phyloP scores from a whole-genome alignment of 306 rosid genomes.

The Crataegus laevigata region DNA sequence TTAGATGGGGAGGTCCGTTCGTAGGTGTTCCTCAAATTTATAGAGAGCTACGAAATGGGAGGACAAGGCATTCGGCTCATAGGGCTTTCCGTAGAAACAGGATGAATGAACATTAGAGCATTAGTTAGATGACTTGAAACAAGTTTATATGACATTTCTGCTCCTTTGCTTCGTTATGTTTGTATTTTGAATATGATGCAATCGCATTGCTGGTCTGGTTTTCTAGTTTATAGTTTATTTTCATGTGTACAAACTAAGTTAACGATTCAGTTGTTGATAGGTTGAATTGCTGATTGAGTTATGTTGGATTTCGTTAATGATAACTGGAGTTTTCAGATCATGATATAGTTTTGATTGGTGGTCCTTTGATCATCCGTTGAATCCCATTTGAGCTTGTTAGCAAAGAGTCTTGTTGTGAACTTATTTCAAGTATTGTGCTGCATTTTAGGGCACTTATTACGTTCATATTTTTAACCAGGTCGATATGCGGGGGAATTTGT shows the following conservation, averaged over 20 bases:
- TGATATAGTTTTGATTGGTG: background rate
- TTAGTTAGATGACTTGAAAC: background rate
- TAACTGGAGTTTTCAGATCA: background rate
- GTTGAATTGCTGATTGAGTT: background rate
- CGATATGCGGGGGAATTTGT: conserved; percentile 82
- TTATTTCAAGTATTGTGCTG: background rate
- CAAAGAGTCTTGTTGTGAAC: background rate
- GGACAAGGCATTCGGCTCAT: background rate
- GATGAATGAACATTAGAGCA: background rate
- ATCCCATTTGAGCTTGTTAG: background rate
- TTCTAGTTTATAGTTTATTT: background rate
- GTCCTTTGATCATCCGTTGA: background rate
- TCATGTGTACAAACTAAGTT: background rate
- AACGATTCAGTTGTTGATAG: background rate
- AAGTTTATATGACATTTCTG: background rate
- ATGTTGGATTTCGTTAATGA: background rate
- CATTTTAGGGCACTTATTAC: background rate
- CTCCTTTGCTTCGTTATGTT: background rate
- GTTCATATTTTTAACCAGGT: conserved; percentile 32
- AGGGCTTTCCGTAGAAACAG: background rate
- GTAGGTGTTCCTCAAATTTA: background rate
- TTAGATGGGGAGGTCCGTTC: background rate
- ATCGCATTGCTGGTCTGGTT: background rate
- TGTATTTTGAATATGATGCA: background rate
- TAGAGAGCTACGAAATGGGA: background rate